These are phyloP conservation scores for Trypanosoma cruzi DNA, from an alignment of 208 protist species.

Conservation along the genomic window DNA sequence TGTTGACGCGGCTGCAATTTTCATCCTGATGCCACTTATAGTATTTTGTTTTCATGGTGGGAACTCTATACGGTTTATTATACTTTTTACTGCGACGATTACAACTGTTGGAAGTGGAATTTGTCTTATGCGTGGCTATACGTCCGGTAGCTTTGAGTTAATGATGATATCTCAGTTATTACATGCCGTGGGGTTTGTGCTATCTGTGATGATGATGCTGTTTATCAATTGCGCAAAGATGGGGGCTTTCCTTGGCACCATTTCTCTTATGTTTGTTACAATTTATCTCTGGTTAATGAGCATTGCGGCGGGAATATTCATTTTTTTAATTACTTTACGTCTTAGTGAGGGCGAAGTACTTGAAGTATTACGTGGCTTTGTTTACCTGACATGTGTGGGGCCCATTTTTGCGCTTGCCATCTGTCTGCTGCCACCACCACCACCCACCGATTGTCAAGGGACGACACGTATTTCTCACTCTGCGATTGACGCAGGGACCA, in stretches of 20 bases:
- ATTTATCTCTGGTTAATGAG: not conserved
- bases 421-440: not conserved
- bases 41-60: not conserved
- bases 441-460: not conserved
- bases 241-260: not conserved
- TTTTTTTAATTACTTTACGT: not conserved
- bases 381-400: not conserved
- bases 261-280: not conserved
- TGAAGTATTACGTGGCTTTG: not conserved
- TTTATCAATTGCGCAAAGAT: not conserved
- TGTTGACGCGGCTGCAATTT: conserved; percentile 1
- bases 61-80: not conserved
- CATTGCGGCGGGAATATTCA: not conserved
- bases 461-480: not conserved
- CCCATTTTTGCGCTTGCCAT: not conserved
- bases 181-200: not conserved
- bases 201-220: not conserved
- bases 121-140: not conserved
- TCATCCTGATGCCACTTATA: not conserved
- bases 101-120: not conserved
- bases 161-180: not conserved
- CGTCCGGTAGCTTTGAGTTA: not conserved
- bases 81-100: not conserved
- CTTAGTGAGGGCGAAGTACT: not conserved
- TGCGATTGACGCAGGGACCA: not conserved